phyloP scores from a whole-genome alignment of 148 eudicot genomes.

The Camellia lanceoleosa region DNA sequence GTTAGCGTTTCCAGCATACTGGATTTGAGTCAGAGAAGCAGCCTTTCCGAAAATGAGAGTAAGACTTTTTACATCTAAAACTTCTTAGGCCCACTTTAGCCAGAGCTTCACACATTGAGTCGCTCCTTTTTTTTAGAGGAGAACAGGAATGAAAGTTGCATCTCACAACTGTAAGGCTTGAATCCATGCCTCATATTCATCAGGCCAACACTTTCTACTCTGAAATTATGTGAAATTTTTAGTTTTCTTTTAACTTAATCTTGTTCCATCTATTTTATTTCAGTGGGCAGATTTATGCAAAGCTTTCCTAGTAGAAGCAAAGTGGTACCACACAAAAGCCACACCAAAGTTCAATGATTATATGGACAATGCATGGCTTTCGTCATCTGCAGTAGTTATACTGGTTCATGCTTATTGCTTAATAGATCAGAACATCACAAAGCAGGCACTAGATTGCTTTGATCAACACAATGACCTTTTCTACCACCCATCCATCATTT shows the following conservation, averaged over 20 bases:
- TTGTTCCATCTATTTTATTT: background rate
- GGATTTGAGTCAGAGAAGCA: too few relatives aligned
- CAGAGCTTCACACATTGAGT: too few relatives aligned
- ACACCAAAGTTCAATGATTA: slow-evolving; percentile 14
- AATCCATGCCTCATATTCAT: too few relatives aligned
- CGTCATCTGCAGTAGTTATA: slow-evolving; percentile 15
- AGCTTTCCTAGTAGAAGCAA: slow-evolving; percentile 21
- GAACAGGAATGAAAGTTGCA: too few relatives aligned
- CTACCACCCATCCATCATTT: slow-evolving; percentile 8
- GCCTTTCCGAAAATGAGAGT: too few relatives aligned
- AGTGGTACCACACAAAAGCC: slow-evolving; percentile 14
- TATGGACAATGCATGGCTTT: slow-evolving; percentile 27
- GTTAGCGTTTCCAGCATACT: background rate
- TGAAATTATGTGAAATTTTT: too few relatives aligned
- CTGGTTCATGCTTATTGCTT: slow-evolving; percentile 23
- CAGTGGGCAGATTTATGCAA: slow-evolving; percentile 26
- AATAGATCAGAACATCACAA: slow-evolving; percentile 5
- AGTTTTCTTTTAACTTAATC: background rate
- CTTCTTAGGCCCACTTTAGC: too few relatives aligned
- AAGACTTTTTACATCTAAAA: too few relatives aligned
- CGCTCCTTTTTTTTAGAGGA: too few relatives aligned
- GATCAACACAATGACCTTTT: slow-evolving; percentile 17
- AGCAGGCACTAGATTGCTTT: slow-evolving; percentile 14
- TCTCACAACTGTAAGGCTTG: too few relatives aligned
- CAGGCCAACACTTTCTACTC: too few relatives aligned